These are phyloP conservation scores for Cicer cuneatum DNA, from an alignment of 306 rosid species.

Conservation along the genomic window DNA sequence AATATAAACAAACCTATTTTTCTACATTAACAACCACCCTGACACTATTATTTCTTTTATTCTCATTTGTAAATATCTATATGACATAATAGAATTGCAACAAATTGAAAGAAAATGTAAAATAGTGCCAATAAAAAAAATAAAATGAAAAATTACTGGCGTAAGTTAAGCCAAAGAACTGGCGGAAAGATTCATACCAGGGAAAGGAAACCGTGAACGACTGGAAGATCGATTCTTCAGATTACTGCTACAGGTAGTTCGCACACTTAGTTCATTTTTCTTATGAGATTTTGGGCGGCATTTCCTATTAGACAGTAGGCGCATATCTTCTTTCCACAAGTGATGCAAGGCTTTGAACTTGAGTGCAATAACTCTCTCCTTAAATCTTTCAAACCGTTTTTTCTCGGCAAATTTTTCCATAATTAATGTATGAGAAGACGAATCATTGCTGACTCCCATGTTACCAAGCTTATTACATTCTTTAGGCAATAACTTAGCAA, in stretches of 20 bases:
- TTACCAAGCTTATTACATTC: slow-evolving; percentile 44
- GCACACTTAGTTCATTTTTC: slow-evolving; percentile 68
- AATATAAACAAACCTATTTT: background rate
- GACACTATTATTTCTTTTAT: slow-evolving; percentile 1
- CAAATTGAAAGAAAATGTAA: background rate
- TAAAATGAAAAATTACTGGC: slow-evolving; percentile 15
- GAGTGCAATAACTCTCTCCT: slow-evolving; percentile 77
- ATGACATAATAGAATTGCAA: background rate
- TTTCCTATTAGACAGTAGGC: slow-evolving; percentile 63
- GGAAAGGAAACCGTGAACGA: slow-evolving; percentile 69
- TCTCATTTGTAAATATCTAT: background rate
- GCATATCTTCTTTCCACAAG: slow-evolving; percentile 86
- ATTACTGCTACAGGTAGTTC: slow-evolving; percentile 55
- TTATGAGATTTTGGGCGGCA: slow-evolving; percentile 75
- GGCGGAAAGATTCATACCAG: slow-evolving; percentile 56
- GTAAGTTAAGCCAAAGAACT: background rate
- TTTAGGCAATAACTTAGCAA: slow-evolving; percentile 58
- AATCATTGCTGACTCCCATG: slow-evolving; percentile 41
- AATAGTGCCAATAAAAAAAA: background rate
- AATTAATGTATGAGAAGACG: slow-evolving; percentile 42
- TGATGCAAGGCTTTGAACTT: slow-evolving; percentile 82
- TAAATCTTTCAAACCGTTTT: slow-evolving; percentile 63
- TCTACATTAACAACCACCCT: slow-evolving; percentile 2
- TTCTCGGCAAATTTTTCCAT: slow-evolving; percentile 66
- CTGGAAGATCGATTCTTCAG: slow-evolving; percentile 83